These are phyloP conservation scores for Lenwebbia sp. DNA, from an alignment of 345 rosid species.

Conservation along the genomic window DNA sequence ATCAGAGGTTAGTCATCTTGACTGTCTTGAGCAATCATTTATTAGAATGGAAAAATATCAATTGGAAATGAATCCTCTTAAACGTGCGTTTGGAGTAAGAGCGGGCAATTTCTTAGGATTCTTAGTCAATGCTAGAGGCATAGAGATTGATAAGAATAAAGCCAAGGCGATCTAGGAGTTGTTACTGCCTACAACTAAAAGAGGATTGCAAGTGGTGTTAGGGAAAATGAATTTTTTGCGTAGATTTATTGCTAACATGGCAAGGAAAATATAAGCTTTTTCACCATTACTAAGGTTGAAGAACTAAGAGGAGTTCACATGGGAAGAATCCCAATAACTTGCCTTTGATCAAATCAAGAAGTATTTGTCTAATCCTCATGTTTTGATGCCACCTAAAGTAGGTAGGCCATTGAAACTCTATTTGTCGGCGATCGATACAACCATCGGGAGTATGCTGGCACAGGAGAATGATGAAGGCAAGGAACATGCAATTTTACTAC, in stretches of 20 bases:
- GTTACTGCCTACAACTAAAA: neutral
- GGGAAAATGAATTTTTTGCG: neutral
- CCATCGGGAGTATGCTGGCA: neutral
- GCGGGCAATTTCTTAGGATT: neutral
- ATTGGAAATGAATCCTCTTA: neutral
- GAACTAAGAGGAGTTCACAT: neutral
- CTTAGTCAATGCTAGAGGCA: neutral
- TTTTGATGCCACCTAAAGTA: neutral
- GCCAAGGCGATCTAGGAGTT: neutral
- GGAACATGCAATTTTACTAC: neutral
- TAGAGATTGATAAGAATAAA: neutral
- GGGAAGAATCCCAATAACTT: neutral
- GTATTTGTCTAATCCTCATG: neutral
- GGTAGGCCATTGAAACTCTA: neutral
- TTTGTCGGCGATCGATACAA: no score
- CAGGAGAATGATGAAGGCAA: neutral
- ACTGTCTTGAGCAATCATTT: no score
- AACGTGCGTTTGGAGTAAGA: neutral
- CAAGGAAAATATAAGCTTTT: neutral
- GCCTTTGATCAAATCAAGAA: neutral
- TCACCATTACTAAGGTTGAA: neutral
- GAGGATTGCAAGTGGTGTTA: neutral
- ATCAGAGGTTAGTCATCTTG: no score
- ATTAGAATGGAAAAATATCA: neutral
- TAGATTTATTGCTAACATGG: neutral